Percentiles rank a stretch among this genome's conserved stretches.
phyloP scores from a whole-genome alignment of 768 basidiomycete species.

The Kwoniella sp. region DNA sequence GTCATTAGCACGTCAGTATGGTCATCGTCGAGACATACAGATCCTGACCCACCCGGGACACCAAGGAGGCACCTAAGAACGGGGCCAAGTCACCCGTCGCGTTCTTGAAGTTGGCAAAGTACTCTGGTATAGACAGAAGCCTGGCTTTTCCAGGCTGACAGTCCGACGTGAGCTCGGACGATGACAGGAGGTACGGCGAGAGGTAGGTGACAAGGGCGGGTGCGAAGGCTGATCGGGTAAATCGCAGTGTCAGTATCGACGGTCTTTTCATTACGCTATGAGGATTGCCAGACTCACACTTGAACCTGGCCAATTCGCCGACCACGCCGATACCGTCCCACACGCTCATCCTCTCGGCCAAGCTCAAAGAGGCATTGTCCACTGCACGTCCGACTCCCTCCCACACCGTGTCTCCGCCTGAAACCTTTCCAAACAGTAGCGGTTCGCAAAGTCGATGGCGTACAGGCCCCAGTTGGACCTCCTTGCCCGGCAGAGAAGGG shows the following conservation, averaged over 20 bases:
- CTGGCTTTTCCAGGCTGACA: slow-evolving; percentile 36
- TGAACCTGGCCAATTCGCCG: slow-evolving; percentile 44
- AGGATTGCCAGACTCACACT: slow-evolving; percentile 30
- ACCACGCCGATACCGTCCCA: slow-evolving; percentile 45
- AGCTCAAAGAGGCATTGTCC: slow-evolving; percentile 27
- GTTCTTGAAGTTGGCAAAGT: slow-evolving; percentile 44
- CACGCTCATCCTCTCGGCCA: slow-evolving; percentile 26
- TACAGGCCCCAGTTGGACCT: slow-evolving; percentile 40
- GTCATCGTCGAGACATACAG: too few species aligned
- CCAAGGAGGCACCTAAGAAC: slow-evolving; percentile 46
- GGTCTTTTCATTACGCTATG: not conserved
- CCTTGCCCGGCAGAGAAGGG: slow-evolving; percentile 34
- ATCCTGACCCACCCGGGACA: slow-evolving; percentile 34
- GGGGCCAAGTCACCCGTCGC: slow-evolving; percentile 39
- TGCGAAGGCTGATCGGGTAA: slow-evolving; percentile 29
- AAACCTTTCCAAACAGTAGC: slow-evolving; percentile 24
- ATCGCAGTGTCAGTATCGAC: not conserved
- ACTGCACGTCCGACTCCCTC: slow-evolving; percentile 44
- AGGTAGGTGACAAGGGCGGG: slow-evolving; percentile 44
- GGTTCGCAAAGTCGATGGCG: slow-evolving; percentile 47
- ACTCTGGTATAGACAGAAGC: slow-evolving; percentile 43
- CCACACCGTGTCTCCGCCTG: slow-evolving; percentile 41
- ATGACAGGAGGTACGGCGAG: slow-evolving; percentile 40
- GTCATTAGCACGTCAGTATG: slow-evolving; percentile 15
- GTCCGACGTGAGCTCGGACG: slow-evolving; percentile 39